Base-by-base conservation (phyloP, 441 rosid species). In the Cnidoscolus chayamansa region DNA sequence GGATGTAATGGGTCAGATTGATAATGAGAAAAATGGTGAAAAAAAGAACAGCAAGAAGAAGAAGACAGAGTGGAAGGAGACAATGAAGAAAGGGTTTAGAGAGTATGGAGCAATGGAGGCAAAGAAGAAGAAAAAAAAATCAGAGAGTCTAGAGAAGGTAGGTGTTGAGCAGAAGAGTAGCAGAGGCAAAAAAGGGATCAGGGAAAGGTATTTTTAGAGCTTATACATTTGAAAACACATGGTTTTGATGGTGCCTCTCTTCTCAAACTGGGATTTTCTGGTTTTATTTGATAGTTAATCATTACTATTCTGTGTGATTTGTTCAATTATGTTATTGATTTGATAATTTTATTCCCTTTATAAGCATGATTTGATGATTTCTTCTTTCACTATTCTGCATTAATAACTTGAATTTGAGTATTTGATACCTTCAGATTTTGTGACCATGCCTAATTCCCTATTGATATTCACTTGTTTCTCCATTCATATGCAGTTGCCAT, bases 131-230 rank as follows among this genome's bases (percentile, higher is more conserved):
- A 80, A 73, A 66, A 75, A 70, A 71, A 80, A 74, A 68, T 79
- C 78, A 77, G 78, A 84, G 47, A 73, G 72, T 72, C 70, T 25
- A 25, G 25, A 73, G 48, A 71, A 76, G 63, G 74, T 48, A 20
- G 81, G 69, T 55, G 77, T 31, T 56, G 61, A 56, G 53, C 61
- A 69, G 48, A 57, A 80, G 48, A 31, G 62, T 64, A 51, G 55
- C 63, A 56, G 83, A 79, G 67, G 67, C 61, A 68, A 75, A 71
- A 69, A 74, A 43, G 81, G 13, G 20, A 49, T 13, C 31, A 67
- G 50, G 67, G 79, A 81, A n/a, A 84, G 87, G 98, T 89, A 78
- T 67, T n/a, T 31, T 19, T 13, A 4, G 4, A 13, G 68, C 51
- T 54, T 61, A 0, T 55, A 50, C 13, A 16, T 49, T 16, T 48